Base-by-base conservation (phyloP, 495 filamentous ascomycete genomes). In the Aspergillus biplanus region DNA sequence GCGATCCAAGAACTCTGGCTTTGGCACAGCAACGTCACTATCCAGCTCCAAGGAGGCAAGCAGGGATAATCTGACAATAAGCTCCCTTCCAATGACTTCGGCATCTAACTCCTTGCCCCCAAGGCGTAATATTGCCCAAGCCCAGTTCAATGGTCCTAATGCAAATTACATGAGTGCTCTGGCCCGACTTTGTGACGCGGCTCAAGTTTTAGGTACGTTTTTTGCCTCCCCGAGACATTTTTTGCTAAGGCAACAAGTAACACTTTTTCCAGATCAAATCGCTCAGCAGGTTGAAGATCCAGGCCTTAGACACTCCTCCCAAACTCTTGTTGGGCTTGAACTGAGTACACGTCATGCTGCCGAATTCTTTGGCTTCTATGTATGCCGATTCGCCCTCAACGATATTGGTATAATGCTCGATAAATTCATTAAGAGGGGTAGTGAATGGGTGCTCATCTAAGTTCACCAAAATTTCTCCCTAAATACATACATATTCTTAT, bases 311-410 rank as follows among this genome's bases (percentile, higher is more conserved):
- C 92, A 94, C 78, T 86, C 85, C 16, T 87, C 85, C 58, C 90
- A 88, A 66, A 96, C 93, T 32, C 92, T 97, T 67, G 92, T 98
- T 56, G 96, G 95, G 16, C 83, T 99, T 33, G 96, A 99, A 75
- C 84, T 98, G 16, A 92, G 92, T 73, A 91, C 92, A 33, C 86
- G 93, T 18, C 94, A 97, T 76, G 96, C 95, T 9, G 92, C 96
- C 34, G 95, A 98, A 70, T 99, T 99, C 78, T 99, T 99, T 73
- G 93, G 89, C 33, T 97, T 99, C 75, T 98, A 92, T 72, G 83
- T 99, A 16, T 97, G 94, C 74, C 91, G 96, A 15, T 99, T 98
- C 72, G 92, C 92, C 33, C 75, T 98, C 52, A 81, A 89, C 7
- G 95, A 99, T 75, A 78, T 99, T 63, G 83, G 87, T 46, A 70